A percentile compares a stretch with the other conserved stretches of the same genome.
phyloP scores from a whole-genome alignment of 1,284 basidiomycete genomes.

The Malassezia brasiliensis region DNA sequence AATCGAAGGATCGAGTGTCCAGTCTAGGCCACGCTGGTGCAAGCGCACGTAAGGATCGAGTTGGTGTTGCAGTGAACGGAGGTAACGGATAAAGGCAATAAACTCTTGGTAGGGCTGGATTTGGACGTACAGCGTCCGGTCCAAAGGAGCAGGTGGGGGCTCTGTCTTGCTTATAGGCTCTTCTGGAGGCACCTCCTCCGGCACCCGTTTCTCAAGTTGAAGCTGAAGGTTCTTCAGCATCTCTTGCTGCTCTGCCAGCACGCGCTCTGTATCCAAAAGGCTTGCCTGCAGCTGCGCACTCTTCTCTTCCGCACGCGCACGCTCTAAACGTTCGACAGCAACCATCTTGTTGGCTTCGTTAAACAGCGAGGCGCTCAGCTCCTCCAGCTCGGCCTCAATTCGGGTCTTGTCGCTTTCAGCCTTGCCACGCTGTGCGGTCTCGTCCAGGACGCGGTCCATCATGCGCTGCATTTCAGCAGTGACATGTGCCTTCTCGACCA shows the following conservation, averaged over 20 bases:
- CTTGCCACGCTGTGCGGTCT: conserved; percentile 77
- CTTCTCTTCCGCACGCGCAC: conserved; percentile 70
- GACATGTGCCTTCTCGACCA: conserved; percentile 83
- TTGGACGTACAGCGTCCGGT: conserved; percentile 50
- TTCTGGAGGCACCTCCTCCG: conserved; percentile 38
- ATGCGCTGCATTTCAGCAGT: conserved; percentile 81
- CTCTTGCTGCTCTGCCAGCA: conserved; percentile 44
- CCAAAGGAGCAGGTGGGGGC: conserved; percentile 53
- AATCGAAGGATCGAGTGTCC: background rate
- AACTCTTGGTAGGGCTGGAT: conserved; percentile 73
- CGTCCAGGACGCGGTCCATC: conserved; percentile 87
- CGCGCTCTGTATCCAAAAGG: conserved; percentile 69
- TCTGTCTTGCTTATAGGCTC: conserved; percentile 7
- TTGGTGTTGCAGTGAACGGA: conserved; percentile 60
- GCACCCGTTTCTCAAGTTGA: conserved; percentile 60
- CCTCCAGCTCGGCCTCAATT: conserved; percentile 58
- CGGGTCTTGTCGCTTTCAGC: conserved; percentile 65
- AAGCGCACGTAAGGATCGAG: conserved; percentile 38
- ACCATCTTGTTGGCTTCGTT: conserved; percentile 54
- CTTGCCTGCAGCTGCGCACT: conserved; percentile 69
- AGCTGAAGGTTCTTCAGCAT: conserved; percentile 69
- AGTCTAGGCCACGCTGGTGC: conserved; percentile 16
- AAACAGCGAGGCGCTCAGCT: conserved; percentile 67
- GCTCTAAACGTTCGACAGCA: conserved; percentile 69
- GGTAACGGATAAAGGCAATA: conserved; percentile 66